phyloP scores from a whole-genome alignment of 768 basidiomycete genomes.

The Udeniomyces megalosporus region DNA sequence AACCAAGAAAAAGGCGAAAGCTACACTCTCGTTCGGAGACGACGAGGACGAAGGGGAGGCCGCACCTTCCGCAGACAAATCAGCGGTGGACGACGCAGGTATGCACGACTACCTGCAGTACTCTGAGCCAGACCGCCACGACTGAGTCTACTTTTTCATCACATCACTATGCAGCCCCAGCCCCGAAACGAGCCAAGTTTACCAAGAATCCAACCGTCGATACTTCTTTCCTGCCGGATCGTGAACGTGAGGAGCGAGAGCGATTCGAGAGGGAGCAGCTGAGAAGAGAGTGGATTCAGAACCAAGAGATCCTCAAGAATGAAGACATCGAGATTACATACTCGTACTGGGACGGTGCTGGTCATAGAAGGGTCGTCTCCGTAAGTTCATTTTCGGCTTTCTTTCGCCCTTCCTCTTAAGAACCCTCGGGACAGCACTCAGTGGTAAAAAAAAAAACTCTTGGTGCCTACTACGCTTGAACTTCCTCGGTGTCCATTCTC shows the following conservation, averaged over 20 bases:
- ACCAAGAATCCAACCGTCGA: constrained; percentile 94
- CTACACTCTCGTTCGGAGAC: constrained; percentile 76
- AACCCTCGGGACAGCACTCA: too few species aligned
- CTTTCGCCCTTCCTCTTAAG: too few species aligned
- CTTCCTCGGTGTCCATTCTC: constrained; percentile 6
- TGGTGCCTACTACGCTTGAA: too few species aligned
- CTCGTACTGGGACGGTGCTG: constrained; percentile 97
- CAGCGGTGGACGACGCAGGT: constrained; percentile 15
- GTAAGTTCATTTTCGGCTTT: too few species aligned
- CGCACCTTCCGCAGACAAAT: constrained; percentile 21
- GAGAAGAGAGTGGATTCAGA: constrained; percentile 69
- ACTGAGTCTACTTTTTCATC: background rate
- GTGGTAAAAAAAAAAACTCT: too few species aligned
- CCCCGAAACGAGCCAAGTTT: constrained; percentile 55
- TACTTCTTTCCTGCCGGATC: constrained; percentile 92
- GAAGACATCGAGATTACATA: constrained; percentile 82
- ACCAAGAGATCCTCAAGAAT: constrained; percentile 50
- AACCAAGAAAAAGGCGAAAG: constrained; percentile 74
- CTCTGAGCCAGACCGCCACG: background rate
- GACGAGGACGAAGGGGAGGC: constrained; percentile 53
- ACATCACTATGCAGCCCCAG: constrained; percentile 27
- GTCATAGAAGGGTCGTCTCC: constrained; percentile 77
- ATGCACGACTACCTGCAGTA: background rate
- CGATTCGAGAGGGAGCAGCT: constrained; percentile 73
- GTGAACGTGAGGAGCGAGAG: constrained; percentile 90